Conservation (phyloP, 1,284 basidiomycete genomes). For the Ceratobasidium sp. region DNA sequence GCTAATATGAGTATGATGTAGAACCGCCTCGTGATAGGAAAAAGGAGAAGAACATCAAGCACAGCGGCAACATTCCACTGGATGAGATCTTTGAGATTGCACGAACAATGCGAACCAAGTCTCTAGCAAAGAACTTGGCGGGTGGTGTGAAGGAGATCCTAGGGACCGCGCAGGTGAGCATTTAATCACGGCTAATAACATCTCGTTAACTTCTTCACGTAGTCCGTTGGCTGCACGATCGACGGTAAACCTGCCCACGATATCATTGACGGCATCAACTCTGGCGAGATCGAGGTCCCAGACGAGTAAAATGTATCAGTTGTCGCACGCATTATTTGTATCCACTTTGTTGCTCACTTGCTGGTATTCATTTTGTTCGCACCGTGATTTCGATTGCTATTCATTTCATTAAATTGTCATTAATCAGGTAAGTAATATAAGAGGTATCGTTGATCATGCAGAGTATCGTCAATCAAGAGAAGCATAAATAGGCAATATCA, state of each 20-base stretch:
- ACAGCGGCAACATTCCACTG: slow-evolving; percentile 94
- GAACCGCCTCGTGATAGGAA: slow-evolving; percentile 99
- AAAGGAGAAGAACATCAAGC: slow-evolving; percentile 99
- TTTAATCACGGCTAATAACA: slow-evolving; percentile 51
- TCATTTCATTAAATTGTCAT: not conserved
- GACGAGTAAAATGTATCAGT: slow-evolving; percentile 77
- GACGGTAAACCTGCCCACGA: slow-evolving; percentile 96
- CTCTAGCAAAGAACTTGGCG: slow-evolving; percentile 91
- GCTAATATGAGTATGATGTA: slow-evolving; percentile 56
- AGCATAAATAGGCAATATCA: slow-evolving; percentile 12
- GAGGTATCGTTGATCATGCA: too few species aligned
- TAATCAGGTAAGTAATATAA: not conserved
- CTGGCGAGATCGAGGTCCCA: slow-evolving; percentile 94
- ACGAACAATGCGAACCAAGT: slow-evolving; percentile 97
- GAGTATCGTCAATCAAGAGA: not conserved
- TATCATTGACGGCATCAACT: slow-evolving; percentile 95
- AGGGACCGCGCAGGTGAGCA: slow-evolving; percentile 82
- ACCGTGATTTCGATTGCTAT: not conserved
- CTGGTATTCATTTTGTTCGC: slow-evolving; percentile 43
- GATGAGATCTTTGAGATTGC: slow-evolving; percentile 97
- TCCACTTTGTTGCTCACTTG: slow-evolving; percentile 37
- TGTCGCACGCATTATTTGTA: slow-evolving; percentile 34
- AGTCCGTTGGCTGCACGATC: slow-evolving; percentile 93
- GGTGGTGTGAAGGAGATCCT: slow-evolving; percentile 95
- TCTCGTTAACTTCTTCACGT: not conserved